Base-by-base conservation (phyloP, 352 stramenopile genomes). In the Peronosclerospora sorghi region DNA sequence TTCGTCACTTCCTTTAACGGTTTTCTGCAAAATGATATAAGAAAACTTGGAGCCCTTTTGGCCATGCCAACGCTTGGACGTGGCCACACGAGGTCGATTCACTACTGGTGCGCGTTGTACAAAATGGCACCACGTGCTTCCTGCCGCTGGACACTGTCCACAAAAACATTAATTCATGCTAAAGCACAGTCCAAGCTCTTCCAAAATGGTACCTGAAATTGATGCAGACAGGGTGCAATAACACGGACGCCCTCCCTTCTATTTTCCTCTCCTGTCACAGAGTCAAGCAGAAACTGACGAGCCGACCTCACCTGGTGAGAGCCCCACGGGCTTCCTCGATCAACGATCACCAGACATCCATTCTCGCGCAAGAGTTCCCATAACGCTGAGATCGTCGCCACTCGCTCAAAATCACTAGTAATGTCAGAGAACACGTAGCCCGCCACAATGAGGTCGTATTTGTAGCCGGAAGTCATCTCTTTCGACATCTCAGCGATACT, bases 11-110 rank as follows among this genome's bases (percentile, higher is more conserved):
- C 21, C 38, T 15, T 54, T 56, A 32, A 26, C 13, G 8, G 43
- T 77, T 56, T 89, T 92, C 51, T 92, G 69, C 45, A 92, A 63
- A 21, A 84, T 67, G 40, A 86, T 60, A 45, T 92, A 92, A 29
- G 76, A 89, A 38, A 92, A 89, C 61, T 92, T 92, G 62, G 77
- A 80, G 19, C 78, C 76, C 44, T 86, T 83, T 47, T 92, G 76
- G 23, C 76, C 76, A 35, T 86, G 67, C 76, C 76, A 92, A 47
- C 79, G 72, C 73, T 88, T 86, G 1, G 73, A 63, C 10, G 74
- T 87, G 17, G 68, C 63, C 29, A 86, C 74, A 12, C 76, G 77
- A 27, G 79, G 79, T n/a, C 60, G 72, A 30, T 80, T 63, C 17
- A 92, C 76, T 36, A 71, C 59, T 1, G 80, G 80, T 17, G 78